These are phyloP conservation scores for Aspergillus asperescens DNA, from an alignment of 495 filamentous ascomycete species.

Conservation along the genomic window DNA sequence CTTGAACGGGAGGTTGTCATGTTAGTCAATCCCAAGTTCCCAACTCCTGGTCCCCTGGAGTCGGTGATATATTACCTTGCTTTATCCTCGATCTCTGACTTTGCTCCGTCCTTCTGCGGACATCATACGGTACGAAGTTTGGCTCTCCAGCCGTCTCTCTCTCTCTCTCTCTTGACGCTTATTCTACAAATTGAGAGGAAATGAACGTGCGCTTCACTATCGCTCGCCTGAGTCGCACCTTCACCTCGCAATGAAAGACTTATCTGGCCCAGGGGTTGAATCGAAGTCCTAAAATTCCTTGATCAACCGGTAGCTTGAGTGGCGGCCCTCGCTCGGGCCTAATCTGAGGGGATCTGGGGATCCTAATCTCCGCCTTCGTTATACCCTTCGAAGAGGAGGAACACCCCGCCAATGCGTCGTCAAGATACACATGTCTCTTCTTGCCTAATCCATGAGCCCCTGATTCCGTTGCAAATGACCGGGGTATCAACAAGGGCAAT, in stretches of 20 bases:
- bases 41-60: conserved; percentile 1
- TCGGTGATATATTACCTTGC: conserved; percentile 3
- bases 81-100: neutral
- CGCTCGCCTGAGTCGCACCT: neutral
- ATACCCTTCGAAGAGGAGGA: neutral
- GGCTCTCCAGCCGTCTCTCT: neutral
- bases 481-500: too few species aligned
- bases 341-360: too few species aligned
- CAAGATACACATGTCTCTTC: too few species aligned
- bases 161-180: neutral
- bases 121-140: neutral
- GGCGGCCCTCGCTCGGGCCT: neutral
- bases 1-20: neutral
- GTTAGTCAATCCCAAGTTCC: conserved; percentile 1
- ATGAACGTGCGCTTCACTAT: neutral
- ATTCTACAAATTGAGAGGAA: neutral
- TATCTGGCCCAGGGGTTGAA: neutral
- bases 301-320: neutral
- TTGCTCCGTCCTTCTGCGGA: neutral
- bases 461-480: too few species aligned
- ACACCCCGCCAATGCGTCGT: neutral
- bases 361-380: too few species aligned
- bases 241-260: neutral
- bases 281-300: neutral
- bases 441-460: too few species aligned